Evolutionary conservation across 345 rosid species (phyloP).

Genomic region (Syzygium aromaticum): DNA sequence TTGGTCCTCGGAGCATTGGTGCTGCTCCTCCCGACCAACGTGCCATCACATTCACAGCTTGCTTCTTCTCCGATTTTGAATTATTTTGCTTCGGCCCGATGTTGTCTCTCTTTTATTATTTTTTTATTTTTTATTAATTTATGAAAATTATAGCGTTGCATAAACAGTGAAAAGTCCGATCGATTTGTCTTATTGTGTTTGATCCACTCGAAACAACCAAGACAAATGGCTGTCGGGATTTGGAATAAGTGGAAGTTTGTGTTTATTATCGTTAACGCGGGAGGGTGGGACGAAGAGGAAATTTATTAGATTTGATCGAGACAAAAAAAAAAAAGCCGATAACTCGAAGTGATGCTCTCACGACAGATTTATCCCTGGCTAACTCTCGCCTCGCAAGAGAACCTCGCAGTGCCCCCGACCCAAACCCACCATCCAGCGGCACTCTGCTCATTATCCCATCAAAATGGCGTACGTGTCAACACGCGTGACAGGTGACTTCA

Average conservation of each 20-base stretch:
- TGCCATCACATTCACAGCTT: not conserved
- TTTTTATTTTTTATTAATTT: accelerated
- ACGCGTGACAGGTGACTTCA: accelerated
- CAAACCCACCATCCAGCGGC: not conserved
- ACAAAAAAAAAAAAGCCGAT: not conserved
- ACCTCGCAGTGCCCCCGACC: no score
- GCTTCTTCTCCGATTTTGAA: not conserved
- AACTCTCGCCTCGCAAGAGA: not conserved
- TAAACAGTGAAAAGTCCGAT: not conserved
- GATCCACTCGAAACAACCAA: not conserved
- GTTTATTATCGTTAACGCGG: not conserved
- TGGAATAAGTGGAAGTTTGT: not conserved
- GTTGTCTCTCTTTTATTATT: not conserved
- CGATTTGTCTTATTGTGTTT: not conserved
- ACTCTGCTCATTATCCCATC: not conserved
- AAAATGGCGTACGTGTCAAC: no score
- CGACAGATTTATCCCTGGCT: not conserved
- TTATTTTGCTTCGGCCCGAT: not conserved
- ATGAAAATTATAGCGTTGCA: not conserved
- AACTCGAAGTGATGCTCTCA: not conserved
- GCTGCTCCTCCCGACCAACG: not conserved
- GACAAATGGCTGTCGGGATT: not conserved
- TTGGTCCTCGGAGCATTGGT: not conserved
- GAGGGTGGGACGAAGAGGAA: not conserved
- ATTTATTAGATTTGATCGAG: not conserved